phyloP scores from a whole-genome alignment of 169 alveolate species.

The Sarcocystis neurona region DNA sequence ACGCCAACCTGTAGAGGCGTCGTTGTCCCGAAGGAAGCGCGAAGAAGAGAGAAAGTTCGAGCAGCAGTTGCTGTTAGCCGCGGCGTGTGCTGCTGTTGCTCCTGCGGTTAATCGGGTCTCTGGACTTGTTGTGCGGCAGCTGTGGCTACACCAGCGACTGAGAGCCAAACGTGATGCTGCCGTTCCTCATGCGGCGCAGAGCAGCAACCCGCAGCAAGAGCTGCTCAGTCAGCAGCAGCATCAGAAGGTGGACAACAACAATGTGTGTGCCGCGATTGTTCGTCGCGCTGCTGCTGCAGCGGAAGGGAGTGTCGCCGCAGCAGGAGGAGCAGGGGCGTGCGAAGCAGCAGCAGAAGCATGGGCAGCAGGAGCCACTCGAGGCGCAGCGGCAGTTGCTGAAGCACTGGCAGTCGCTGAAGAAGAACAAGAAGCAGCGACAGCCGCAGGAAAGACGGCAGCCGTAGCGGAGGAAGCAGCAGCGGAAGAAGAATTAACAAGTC shows the following conservation, averaged over 20 bases:
- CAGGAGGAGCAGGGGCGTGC: not conserved
- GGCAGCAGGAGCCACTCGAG: not conserved
- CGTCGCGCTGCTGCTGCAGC: not conserved
- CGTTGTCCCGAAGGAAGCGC: not conserved
- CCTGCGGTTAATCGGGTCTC: conserved; percentile 18
- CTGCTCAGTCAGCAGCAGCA: not conserved
- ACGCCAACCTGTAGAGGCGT: not conserved
- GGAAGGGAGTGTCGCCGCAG: not conserved
- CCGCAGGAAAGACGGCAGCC: not conserved
- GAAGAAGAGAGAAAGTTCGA: not conserved
- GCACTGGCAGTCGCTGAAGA: not conserved
- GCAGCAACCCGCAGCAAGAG: not conserved
- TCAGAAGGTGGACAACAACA: not conserved
- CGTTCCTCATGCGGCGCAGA: not conserved
- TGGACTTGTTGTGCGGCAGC: not conserved
- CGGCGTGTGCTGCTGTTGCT: not conserved
- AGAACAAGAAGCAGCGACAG: not conserved
- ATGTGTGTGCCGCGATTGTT: not conserved
- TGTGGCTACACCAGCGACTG: not conserved
- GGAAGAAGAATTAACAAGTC: not conserved
- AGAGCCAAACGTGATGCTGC: too few species aligned
- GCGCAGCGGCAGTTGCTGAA: not conserved
- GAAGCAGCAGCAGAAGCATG: not conserved
- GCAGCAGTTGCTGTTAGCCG: not conserved
- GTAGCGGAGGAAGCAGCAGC: too few species aligned